Evolutionary conservation across 2,329 filamentous ascomycete species (phyloP), one percentile per base, ranked within the genome.

Genomic region (Fusarium protoensiforme): DNA sequence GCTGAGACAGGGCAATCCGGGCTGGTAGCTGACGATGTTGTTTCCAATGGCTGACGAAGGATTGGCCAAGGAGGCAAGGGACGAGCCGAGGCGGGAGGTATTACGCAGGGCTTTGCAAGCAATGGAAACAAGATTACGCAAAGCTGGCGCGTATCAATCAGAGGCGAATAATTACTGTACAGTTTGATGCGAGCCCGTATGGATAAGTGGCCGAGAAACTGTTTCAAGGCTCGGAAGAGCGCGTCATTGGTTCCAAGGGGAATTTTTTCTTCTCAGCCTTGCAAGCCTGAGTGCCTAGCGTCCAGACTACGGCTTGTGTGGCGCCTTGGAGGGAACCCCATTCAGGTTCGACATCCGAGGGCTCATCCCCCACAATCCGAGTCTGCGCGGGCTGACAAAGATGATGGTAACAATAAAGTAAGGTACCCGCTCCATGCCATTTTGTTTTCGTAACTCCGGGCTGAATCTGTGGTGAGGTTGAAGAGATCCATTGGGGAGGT

Each of bases 171-270:
- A 61, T 36, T 43, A 59, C 56, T 41, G 38, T 41, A 27, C 27
- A 29, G 24, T 31, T 29, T 20, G 36, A 56, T 29, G 36, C 13
- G 18, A 16, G 27, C 18, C 31, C 36, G 54, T 59, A 57, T 57
- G 35, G 54, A n/a, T 27, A 57, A 59, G 36, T 56, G 43, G 66
- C 62, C 59, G 60, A 27, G 41, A 70, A 67, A 43, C 39, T 68
- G 61, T 38, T 54, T 71, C 43, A 53, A 27, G 31, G 36, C 56
- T 35, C 36, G 41, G 57, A 65, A 75, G 72, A 74, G 72, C 72
- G 72, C 72, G 72, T 74, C 72, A 74, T 74, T 74, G 65, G 72
- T 75, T 72, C 72, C 62, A 72, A 61, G 65, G 61, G 41, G 18
- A 58, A 14, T 57, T 41, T 41, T 53, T 51, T 29, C 16, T 61